Evolutionary conservation across 441 rosid genomes (phyloP).

Genomic region (Adansonia gregorii): DNA sequence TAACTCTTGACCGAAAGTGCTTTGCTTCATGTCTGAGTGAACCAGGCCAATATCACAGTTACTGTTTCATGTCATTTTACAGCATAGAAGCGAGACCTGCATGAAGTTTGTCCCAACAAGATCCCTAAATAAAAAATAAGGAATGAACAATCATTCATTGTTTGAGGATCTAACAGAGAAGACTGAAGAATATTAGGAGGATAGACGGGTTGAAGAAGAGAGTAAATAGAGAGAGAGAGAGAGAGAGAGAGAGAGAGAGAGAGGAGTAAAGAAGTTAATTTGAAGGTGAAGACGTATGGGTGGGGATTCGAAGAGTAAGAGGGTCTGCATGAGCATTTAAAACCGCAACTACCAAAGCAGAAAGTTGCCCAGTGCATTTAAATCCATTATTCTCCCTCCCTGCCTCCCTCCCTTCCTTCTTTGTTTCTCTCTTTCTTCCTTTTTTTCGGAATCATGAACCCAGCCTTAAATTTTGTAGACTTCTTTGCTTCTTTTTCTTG

Average conservation of each 20-base stretch:
- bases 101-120: not conserved
- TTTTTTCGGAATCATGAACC: conserved; percentile 1
- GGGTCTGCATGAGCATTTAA: conserved; percentile 66
- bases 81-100: not conserved
- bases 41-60: conserved; percentile 58
- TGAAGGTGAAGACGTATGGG: conserved; percentile 42
- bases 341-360: conserved; percentile 78
- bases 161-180: conserved; percentile 11
- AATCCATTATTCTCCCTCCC: conserved; percentile 32
- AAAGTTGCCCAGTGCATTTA: conserved; percentile 69
- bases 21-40: conserved; percentile 44
- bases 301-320: conserved; percentile 40
- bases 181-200: not conserved
- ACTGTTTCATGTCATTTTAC: conserved; percentile 35
- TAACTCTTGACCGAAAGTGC: not conserved
- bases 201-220: conserved; percentile 14
- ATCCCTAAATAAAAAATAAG: conserved; percentile 2
- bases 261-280: conserved; percentile 15
- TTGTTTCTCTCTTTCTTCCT: conserved; percentile 5
- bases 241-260: not conserved
- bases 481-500: not conserved
- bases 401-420: not conserved
- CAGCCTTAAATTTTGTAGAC: not conserved
- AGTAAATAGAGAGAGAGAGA: not conserved
- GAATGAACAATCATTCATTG: not conserved